Evolutionary conservation across 2,329 filamentous ascomycete genomes (phyloP).

Genomic region (Diatrype stigma): DNA sequence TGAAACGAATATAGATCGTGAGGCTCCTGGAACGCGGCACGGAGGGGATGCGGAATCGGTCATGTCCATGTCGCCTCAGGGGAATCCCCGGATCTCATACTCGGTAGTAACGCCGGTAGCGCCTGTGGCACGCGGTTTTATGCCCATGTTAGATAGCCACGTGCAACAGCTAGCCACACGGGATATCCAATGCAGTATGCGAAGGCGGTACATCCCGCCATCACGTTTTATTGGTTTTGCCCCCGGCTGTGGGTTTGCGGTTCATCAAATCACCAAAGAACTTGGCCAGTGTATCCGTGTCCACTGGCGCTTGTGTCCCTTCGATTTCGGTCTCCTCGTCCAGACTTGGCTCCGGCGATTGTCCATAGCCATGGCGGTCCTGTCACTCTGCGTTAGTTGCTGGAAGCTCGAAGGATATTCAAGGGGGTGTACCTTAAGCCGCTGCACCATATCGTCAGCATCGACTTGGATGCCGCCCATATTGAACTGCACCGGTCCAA

Average conservation of each 20-base stretch:
- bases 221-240: slow-evolving; percentile 17
- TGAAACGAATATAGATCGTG: background rate
- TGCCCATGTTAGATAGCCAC: background rate
- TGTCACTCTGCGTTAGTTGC: slow-evolving; percentile 27
- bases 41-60: too few species aligned
- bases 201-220: background rate
- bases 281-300: slow-evolving; percentile 55
- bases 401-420: background rate
- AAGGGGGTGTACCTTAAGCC: slow-evolving; percentile 64
- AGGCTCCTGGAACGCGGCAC: too few species aligned
- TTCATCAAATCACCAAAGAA: slow-evolving; percentile 60
- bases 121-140: background rate
- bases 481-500: slow-evolving; percentile 94
- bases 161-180: background rate
- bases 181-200: background rate
- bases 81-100: too few species aligned
- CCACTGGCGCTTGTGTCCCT: slow-evolving; percentile 36
- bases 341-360: slow-evolving; percentile 40
- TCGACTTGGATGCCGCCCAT: slow-evolving; percentile 97
- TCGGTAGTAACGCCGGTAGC: background rate
- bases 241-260: slow-evolving; percentile 35
- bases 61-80: too few species aligned
- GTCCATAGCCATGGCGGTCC: slow-evolving; percentile 54
- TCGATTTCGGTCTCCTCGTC: slow-evolving; percentile 32
- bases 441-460: slow-evolving; percentile 86